Percentiles rank a stretch among this genome's conserved stretches.
Evolutionary conservation across 345 rosid genomes (phyloP).

Genomic region (Garcia nutans): DNA sequence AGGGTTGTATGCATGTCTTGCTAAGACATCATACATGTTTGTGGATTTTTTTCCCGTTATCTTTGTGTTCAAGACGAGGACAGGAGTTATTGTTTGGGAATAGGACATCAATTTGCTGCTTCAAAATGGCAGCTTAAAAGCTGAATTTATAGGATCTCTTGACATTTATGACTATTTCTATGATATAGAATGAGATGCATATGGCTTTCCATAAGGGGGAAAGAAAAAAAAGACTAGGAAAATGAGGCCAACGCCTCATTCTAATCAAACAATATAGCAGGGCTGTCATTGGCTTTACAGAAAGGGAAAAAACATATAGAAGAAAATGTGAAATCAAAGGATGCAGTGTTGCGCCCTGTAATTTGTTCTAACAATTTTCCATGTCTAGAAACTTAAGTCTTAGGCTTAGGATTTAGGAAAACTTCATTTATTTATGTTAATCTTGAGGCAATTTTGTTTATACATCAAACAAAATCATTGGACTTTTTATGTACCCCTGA

Average conservation of each 20-base stretch:
- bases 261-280: background rate
- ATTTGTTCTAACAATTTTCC: background rate
- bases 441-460: background rate
- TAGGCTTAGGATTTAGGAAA: background rate
- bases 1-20: background rate
- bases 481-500: background rate
- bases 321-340: background rate
- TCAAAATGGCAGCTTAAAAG: conserved; percentile 1
- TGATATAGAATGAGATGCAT: background rate
- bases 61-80: background rate
- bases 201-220: background rate
- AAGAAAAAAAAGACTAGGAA: too few relatives aligned
- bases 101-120: background rate
- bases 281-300: background rate
- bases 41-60: background rate
- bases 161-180: background rate
- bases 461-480: background rate
- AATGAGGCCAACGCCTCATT: background rate
- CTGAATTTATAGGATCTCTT: background rate
- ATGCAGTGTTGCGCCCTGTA: background rate
- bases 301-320: background rate
- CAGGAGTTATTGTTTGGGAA: background rate
- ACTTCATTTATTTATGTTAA: background rate
- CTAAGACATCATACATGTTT: background rate
- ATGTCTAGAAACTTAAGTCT: background rate